Conservation (phyloP, 805 yeast species). For the Pichia californica region DNA sequence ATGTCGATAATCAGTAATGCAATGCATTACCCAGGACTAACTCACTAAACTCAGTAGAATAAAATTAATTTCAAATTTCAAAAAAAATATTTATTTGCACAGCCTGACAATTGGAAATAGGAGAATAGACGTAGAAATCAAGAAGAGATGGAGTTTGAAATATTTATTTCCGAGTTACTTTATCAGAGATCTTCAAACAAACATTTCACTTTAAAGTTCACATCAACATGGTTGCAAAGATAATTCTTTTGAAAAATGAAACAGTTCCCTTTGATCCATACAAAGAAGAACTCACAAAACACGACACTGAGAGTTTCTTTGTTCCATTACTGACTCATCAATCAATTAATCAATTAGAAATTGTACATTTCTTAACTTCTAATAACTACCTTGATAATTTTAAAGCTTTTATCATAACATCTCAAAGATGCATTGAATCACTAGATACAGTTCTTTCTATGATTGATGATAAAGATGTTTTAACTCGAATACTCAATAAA, state of each 20-base stretch:
- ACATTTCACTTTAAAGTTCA: no score
- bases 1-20: no score
- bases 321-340: constrained; percentile 71
- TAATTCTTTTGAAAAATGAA: constrained; percentile 62
- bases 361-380: constrained; percentile 39
- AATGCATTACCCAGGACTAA: no score
- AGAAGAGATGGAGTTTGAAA: no score
- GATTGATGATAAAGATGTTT: constrained; percentile 15
- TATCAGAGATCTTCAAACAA: no score
- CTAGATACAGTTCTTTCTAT: constrained; percentile 39
- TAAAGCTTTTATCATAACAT: constrained; percentile 66
- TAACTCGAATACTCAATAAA: constrained; percentile 30
- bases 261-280: constrained; percentile 69
- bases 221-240: constrained; percentile 22
- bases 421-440: constrained; percentile 88
- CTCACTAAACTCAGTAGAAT: no score
- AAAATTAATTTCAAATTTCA: no score
- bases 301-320: constrained; percentile 44
- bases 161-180: no score
- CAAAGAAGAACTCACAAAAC: constrained; percentile 33
- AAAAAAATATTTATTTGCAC: no score
- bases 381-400: constrained; percentile 34
- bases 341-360: constrained; percentile 41
- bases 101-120: no score
- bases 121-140: no score